These are phyloP conservation scores for Corylus heterophylla DNA, from an alignment of 306 rosid species.

Conservation along the genomic window DNA sequence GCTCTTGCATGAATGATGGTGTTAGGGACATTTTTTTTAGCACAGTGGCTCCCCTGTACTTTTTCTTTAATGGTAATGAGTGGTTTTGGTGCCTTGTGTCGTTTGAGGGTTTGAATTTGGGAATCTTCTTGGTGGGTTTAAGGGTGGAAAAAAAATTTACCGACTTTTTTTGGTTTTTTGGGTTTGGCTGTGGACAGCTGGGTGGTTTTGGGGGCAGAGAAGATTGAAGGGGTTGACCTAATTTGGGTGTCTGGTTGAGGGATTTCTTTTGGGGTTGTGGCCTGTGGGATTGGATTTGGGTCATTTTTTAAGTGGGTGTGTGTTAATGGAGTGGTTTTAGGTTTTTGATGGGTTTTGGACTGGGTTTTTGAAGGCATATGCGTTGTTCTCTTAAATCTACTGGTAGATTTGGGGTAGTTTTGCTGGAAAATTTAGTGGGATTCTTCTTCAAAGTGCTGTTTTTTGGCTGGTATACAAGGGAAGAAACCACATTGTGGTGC, in stretches of 20 bases:
- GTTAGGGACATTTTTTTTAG: slow-evolving; percentile 28
- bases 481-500: slow-evolving; percentile 56
- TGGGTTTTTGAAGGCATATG: slow-evolving; percentile 27
- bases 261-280: slow-evolving; percentile 17
- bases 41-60: slow-evolving; percentile 21
- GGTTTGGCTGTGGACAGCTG: background rate
- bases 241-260: slow-evolving; percentile 36
- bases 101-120: slow-evolving; percentile 32
- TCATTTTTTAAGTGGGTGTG: slow-evolving; percentile 27
- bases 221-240: slow-evolving; percentile 71
- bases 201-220: slow-evolving; percentile 29
- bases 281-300: slow-evolving; percentile 28
- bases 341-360: slow-evolving; percentile 32
- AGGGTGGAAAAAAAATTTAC: background rate
- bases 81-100: slow-evolving; percentile 48
- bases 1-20: slow-evolving; percentile 36
- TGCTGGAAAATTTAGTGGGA: slow-evolving; percentile 26
- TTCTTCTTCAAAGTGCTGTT: slow-evolving; percentile 19
- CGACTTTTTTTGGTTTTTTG: background rate
- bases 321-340: slow-evolving; percentile 57
- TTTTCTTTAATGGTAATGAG: slow-evolving; percentile 48
- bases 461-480: slow-evolving; percentile 28
- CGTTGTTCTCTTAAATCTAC: slow-evolving; percentile 22
- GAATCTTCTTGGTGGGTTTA: slow-evolving; percentile 38
- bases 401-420: slow-evolving; percentile 31